phyloP scores from a whole-genome alignment of 177 flowering plant species.

The Vitis hybrid region DNA sequence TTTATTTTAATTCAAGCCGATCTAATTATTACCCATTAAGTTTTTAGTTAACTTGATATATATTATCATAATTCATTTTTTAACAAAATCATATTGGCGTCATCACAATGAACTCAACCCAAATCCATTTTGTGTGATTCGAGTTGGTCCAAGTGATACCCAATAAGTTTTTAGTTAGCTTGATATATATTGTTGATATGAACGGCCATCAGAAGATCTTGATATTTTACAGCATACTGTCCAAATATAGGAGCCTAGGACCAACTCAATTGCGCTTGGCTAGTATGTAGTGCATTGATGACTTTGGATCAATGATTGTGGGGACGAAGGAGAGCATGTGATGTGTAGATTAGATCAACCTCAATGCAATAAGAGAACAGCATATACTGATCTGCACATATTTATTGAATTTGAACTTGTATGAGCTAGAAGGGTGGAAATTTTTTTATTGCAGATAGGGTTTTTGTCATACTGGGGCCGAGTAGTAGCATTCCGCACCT shows the following conservation, averaged over 20 bases:
- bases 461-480: constrained; percentile 33
- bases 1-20: too few species aligned
- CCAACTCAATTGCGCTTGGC: neutral
- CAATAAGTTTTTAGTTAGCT: too few species aligned
- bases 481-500: constrained; percentile 56
- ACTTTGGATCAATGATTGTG: neutral
- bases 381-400: too few species aligned
- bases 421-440: neutral
- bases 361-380: neutral
- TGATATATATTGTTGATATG: too few species aligned
- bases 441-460: constrained; percentile 31
- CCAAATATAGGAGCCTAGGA: neutral
- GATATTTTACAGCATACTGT: neutral
- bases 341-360: neutral
- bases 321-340: neutral
- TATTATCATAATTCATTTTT: too few species aligned
- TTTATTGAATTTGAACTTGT: neutral
- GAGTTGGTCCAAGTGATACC: too few species aligned
- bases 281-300: neutral
- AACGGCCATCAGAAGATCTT: neutral
- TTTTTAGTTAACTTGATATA: too few species aligned
- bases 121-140: too few species aligned
- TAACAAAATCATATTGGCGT: too few species aligned
- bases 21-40: too few species aligned
- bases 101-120: too few species aligned